phyloP scores from a whole-genome alignment of 225 moss, liverwort and hornwort species.

The Bryoerythrophyllum caledonicum region DNA sequence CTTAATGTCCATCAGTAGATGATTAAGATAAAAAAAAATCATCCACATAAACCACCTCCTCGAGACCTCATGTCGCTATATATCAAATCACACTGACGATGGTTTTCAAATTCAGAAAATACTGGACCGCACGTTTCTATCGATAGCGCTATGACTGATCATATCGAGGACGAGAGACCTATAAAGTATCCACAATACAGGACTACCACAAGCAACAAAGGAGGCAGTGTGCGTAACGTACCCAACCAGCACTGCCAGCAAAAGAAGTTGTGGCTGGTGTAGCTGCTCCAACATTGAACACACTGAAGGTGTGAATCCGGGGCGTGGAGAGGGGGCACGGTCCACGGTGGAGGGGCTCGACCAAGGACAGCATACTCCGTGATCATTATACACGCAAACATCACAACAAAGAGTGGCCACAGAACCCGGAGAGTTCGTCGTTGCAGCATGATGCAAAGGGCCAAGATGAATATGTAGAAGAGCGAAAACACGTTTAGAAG shows the following conservation, averaged over 20 bases:
- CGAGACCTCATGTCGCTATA: background rate
- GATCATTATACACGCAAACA: slow-evolving; percentile 73
- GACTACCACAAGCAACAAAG: slow-evolving; percentile 4
- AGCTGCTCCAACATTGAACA: slow-evolving; percentile 68
- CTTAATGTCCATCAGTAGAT: slow-evolving; percentile 10
- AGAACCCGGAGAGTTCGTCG: slow-evolving; percentile 69
- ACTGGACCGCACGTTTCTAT: background rate
- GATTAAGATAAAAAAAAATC: slow-evolving; percentile 1
- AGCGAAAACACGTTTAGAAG: slow-evolving; percentile 86
- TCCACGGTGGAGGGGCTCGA: slow-evolving; percentile 77
- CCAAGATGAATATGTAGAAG: slow-evolving; percentile 78
- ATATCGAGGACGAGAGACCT: background rate
- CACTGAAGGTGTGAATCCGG: slow-evolving; percentile 53
- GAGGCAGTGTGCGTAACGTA: slow-evolving; percentile 26
- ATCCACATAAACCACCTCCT: slow-evolving; percentile 9
- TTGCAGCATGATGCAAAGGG: slow-evolving; percentile 76
- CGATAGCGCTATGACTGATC: background rate
- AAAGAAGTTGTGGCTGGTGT: slow-evolving; percentile 47
- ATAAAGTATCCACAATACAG: background rate
- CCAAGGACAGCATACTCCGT: slow-evolving; percentile 88
- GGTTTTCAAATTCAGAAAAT: slow-evolving; percentile 5
- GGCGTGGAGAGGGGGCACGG: slow-evolving; percentile 40
- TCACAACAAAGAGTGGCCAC: slow-evolving; percentile 88
- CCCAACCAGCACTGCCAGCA: slow-evolving; percentile 98
- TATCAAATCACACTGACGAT: background rate